phyloP scores from a whole-genome alignment of 2,329 filamentous ascomycete species.

The Raffaelea arxii region DNA sequence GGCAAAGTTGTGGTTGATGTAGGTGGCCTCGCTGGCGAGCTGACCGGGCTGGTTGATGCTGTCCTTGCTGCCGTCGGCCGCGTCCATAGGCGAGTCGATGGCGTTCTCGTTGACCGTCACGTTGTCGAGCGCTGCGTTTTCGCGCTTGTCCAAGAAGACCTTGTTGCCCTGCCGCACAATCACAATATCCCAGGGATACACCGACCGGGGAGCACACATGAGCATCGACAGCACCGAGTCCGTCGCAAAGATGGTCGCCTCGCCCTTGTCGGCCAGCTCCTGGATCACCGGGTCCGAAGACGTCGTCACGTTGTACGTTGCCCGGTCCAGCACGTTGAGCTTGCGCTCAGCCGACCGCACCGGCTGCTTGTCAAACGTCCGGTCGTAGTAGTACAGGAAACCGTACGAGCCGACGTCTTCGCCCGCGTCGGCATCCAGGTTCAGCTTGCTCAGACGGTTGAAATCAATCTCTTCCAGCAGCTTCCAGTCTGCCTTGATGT shows the following conservation, averaged over 20 bases:
- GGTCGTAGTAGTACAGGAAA: conserved; percentile 98
- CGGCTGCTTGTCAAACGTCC: conserved; percentile 84
- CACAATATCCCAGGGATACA: conserved; percentile 98
- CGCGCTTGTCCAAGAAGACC: conserved; percentile 97
- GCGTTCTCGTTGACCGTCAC: conserved; percentile 99
- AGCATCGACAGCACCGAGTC: conserved; percentile 98
- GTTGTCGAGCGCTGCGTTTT: conserved; percentile 89
- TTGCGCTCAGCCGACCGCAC: conserved; percentile 84
- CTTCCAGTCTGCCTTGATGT: conserved; percentile 91
- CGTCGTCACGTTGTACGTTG: conserved; percentile 96
- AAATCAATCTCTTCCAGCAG: conserved; percentile 98
- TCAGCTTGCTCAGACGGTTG: conserved; percentile 87
- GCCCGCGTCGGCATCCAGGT: conserved; percentile 87
- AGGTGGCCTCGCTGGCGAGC: conserved; percentile 92
- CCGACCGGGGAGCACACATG: conserved; percentile 93
- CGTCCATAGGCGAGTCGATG: conserved; percentile 84
- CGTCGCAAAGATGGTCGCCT: conserved; percentile 93
- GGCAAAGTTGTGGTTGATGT: conserved; percentile 99
- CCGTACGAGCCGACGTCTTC: conserved; percentile 94
- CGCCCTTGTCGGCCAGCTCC: conserved; percentile 89
- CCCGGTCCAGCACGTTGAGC: conserved; percentile 81
- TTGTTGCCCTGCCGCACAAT: conserved; percentile 90
- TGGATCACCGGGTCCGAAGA: conserved; percentile 94
- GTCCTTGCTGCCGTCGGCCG: conserved; percentile 87
- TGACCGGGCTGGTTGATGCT: conserved; percentile 87